Percentiles rank a stretch among this genome's conserved stretches.
Conservation (phyloP, 140 eudicot genomes). For the Ambrosia hybrid region DNA sequence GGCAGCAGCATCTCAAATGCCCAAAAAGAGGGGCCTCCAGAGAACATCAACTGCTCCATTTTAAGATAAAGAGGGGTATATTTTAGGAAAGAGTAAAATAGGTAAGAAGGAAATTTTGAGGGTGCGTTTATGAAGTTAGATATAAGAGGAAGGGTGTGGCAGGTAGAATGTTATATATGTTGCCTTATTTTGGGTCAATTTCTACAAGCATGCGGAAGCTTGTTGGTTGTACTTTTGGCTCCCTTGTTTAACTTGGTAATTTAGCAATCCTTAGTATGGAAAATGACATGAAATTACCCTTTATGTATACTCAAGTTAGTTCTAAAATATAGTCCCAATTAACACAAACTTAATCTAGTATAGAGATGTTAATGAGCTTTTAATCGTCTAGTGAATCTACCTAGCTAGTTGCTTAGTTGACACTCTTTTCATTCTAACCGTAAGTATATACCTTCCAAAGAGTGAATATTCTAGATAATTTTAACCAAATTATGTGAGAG, state of each 20-base stretch:
- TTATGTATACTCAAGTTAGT: not conserved
- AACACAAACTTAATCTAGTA: not conserved
- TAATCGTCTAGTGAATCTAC: too few species aligned
- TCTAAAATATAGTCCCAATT: not conserved
- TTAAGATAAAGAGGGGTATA: conserved; percentile 35
- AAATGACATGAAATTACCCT: conserved; percentile 26
- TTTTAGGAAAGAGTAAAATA: conserved; percentile 37
- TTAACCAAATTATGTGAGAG: too few species aligned
- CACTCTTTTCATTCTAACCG: too few species aligned
- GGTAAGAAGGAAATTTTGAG: conserved; percentile 30
- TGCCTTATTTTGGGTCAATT: conserved; percentile 36
- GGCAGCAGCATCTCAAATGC: conserved; percentile 43
- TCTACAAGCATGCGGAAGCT: conserved; percentile 42
- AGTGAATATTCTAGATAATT: too few species aligned
- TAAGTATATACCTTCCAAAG: too few species aligned
- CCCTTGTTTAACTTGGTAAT: conserved; percentile 32
- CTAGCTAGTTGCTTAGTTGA: too few species aligned
- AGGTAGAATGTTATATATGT: conserved; percentile 33
- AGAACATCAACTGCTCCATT: conserved; percentile 63
- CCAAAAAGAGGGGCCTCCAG: conserved; percentile 49
- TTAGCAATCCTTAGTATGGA: conserved; percentile 23
- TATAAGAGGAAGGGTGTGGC: conserved; percentile 40
- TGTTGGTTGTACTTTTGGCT: conserved; percentile 38
- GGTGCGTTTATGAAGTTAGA: conserved; percentile 36
- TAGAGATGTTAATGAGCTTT: too few species aligned